phyloP scores from a whole-genome alignment of 306 rosid species.

The Geum urbanum region DNA sequence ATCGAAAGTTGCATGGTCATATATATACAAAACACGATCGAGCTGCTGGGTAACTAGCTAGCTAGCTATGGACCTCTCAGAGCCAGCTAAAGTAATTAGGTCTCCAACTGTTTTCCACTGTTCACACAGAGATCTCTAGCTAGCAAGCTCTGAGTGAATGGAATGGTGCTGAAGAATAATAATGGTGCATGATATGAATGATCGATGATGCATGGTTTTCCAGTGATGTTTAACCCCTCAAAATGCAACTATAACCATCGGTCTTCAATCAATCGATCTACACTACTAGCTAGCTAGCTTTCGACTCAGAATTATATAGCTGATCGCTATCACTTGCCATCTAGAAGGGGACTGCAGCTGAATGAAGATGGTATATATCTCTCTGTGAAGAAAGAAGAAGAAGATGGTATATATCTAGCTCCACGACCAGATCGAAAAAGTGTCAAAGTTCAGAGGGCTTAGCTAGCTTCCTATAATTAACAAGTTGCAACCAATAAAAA shows the following conservation, averaged over 20 bases:
- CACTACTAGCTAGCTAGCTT: neutral
- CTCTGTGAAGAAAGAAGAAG: too few species aligned
- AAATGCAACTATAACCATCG: constrained; percentile 23
- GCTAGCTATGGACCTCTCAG: constrained; percentile 6
- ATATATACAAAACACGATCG: neutral
- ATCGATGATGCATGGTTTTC: too few species aligned
- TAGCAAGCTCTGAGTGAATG: neutral
- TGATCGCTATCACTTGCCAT: neutral
- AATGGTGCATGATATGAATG: too few species aligned
- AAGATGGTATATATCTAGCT: too few species aligned
- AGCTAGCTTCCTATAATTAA: constrained; percentile 13
- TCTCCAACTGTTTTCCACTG: neutral
- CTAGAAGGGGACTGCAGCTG: constrained; percentile 14
- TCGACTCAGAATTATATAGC: neutral
- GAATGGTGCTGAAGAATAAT: neutral
- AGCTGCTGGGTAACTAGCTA: constrained; percentile 13
- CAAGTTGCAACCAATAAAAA: constrained; percentile 44
- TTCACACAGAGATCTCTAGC: neutral
- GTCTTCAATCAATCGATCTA: neutral
- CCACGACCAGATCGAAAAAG: too few species aligned
- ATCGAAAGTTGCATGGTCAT: neutral
- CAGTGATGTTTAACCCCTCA: constrained; percentile 25
- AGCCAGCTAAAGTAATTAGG: neutral
- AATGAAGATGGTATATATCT: neutral
- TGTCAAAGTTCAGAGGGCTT: too few species aligned